A percentile compares a stretch with the other conserved stretches of the same genome.
Conservation (phyloP, 352 stramenopile species). For the Pseudoperonospora humuli region DNA sequence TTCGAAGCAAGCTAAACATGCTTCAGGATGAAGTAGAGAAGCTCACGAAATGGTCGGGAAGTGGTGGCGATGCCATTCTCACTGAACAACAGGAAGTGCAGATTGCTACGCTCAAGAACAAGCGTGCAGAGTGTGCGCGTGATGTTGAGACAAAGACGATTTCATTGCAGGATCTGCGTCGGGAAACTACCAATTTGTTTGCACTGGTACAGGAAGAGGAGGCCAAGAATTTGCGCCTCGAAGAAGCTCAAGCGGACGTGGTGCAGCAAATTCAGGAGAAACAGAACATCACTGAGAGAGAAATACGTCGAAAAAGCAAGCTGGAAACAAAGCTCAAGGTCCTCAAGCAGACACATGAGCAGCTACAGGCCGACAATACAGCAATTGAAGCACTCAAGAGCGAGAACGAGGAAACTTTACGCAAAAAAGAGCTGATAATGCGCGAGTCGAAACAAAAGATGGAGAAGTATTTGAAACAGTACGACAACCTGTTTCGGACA, state of each 20-base stretch:
- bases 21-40: slow-evolving; percentile 60
- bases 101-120: slow-evolving; percentile 63
- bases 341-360: slow-evolving; percentile 59
- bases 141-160: slow-evolving; percentile 68
- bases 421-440: slow-evolving; percentile 65
- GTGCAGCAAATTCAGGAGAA: slow-evolving; percentile 51
- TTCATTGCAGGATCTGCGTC: slow-evolving; percentile 52
- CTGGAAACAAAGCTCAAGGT: slow-evolving; percentile 66
- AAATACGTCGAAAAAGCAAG: slow-evolving; percentile 48
- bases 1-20: slow-evolving; percentile 51
- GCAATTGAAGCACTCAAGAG: slow-evolving; percentile 38
- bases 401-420: slow-evolving; percentile 51
- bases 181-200: slow-evolving; percentile 62
- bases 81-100: slow-evolving; percentile 67
- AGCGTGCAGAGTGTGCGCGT: slow-evolving; percentile 52
- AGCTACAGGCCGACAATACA: slow-evolving; percentile 30
- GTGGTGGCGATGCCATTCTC: slow-evolving; percentile 43
- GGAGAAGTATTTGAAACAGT: slow-evolving; percentile 84
- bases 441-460: slow-evolving; percentile 82
- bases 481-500: slow-evolving; percentile 75
- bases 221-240: slow-evolving; percentile 45
- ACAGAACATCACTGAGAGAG: slow-evolving; percentile 47
- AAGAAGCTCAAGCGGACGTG: slow-evolving; percentile 40
- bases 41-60: slow-evolving; percentile 34
- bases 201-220: slow-evolving; percentile 56